phyloP scores from a whole-genome alignment of 75 land plant genomes.

The Sequoia sempervirens region DNA sequence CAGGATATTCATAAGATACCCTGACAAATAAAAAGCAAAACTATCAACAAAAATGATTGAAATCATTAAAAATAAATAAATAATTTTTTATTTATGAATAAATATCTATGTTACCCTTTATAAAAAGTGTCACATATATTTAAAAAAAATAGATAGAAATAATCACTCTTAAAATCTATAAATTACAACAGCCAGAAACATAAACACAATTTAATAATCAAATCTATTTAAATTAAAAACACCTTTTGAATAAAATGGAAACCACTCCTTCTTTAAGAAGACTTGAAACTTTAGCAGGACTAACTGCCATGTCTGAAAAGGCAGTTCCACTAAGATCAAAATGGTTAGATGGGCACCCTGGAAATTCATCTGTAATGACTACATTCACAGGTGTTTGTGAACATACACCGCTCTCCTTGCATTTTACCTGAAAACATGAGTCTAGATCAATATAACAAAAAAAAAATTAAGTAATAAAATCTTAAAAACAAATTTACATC shows the following conservation, averaged over 20 bases:
- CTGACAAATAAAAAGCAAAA: slow-evolving; percentile 10
- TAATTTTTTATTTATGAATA: no score
- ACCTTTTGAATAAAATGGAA: slow-evolving; percentile 35
- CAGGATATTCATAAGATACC: slow-evolving; percentile 48
- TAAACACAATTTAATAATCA: neutral
- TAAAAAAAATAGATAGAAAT: no score
- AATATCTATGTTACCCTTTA: no score
- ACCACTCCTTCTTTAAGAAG: slow-evolving; percentile 44
- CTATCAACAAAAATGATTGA: neutral
- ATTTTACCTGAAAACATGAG: slow-evolving; percentile 25
- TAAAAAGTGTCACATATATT: no score
- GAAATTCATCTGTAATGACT: slow-evolving; percentile 48
- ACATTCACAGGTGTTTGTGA: slow-evolving; percentile 40
- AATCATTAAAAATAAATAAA: no score
- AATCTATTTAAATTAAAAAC: neutral
- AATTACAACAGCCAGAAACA: no score
- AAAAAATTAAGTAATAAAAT: neutral
- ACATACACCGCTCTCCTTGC: slow-evolving; percentile 22
- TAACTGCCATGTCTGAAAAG: slow-evolving; percentile 52
- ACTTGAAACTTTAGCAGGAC: slow-evolving; percentile 15
- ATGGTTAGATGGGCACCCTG: slow-evolving; percentile 32
- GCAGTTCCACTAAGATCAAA: slow-evolving; percentile 73
- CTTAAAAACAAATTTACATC: neutral
- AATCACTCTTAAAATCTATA: no score
- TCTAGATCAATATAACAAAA: neutral